Evolutionary conservation across 164 flowering plant species (phyloP), one percentile per base, ranked within the genome.

Genomic region (Vitis cinerea): DNA sequence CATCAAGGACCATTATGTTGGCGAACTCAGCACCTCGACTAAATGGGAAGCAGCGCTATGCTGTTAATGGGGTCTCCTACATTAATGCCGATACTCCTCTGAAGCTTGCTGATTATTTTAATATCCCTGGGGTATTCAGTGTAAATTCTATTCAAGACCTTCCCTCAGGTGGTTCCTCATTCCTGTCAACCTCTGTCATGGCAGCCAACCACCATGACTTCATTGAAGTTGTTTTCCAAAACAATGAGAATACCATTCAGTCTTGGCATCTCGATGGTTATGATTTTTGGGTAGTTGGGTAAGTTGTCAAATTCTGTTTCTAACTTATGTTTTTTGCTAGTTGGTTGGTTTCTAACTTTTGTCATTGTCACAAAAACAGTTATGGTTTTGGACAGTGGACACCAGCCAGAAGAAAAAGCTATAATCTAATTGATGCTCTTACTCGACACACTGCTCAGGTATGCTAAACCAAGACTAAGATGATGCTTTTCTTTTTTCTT

Each of bases 241-340:
- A 88, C 79, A 76, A 83, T 52, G 90, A 88, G 64, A 73, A 77
- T 3, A 49, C 72, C 37, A 63, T 86, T 69, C 92, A 88, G 47
- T 80, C 92, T 27, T 84, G 84, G 87, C 90, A 88, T 81, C 87
- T 88, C 50, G 88, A 86, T 77, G 90, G 92, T 50, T 86, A 86
- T 71, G 88, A 86, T 71, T 86, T 88, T 67, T 88, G 92, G 92
- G 88, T 83, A 61, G 86, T 85, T 65, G 87, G 92, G 90, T 88
- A 68, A 69, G 86, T 77, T 13, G 57, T 27, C 29, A 12, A 23
- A 56, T 23, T 14, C 16, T 31, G 8, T 58, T 16, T 61, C 44
- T 51, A 37, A 37, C 44, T 37, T 61, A 30, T 50, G 52, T 19
- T 37, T 37, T 16, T 59, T 50, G 57, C n/a, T n/a, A 19, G 37